Base-by-base conservation (phyloP, 2,329 filamentous ascomycete species). In the Fusarium fracticaudum region DNA sequence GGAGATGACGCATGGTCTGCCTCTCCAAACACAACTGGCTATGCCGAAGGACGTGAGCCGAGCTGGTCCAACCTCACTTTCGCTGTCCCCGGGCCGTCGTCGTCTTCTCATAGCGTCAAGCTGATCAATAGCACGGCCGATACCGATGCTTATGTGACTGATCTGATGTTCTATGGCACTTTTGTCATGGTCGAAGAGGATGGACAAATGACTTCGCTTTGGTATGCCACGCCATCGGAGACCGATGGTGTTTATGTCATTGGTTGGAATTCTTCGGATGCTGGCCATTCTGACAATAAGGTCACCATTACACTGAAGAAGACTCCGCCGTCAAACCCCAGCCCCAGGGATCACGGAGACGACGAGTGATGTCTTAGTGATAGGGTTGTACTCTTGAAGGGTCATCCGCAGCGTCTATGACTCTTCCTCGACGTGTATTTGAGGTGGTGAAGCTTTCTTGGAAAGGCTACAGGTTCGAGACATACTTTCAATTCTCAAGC, bases 21-120 rank as follows among this genome's bases (percentile, higher is more conserved):
- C 3, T 68, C 63, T 4, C 65, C 65, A 8, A 68, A 68, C 40
- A 67, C 40, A 6, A 67, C 65, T 3, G 26, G 18, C 3, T 38
- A 29, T 20, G 37, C 44, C 1, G 26, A 22, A 17, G 45, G 57
- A 6, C 57, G 26, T 13, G 20, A 53, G 13, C 51, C 63, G 6
- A 53, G 35, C 20, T 68, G 65, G 65, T 47, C 53, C 12, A 67
- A 68, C 24, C 35, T 37, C 20, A n/a, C 63, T 2, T 38, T 68
- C 15, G 65, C 37, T 1, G 35, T 67, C 4, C 65, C 53, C 1
- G 53, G 35, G 11, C 63, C 65, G 2, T 61, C 53, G 3, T 67
- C 65, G 1, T 44, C 65, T 8, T 37, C 24, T 2, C 40, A 47
- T 5, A 41, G 33, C 10, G 65, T 67, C 9, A 67, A 29, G 10